Base-by-base conservation (phyloP, 148 eudicot genomes). In the Rhododendron ferrugineum region DNA sequence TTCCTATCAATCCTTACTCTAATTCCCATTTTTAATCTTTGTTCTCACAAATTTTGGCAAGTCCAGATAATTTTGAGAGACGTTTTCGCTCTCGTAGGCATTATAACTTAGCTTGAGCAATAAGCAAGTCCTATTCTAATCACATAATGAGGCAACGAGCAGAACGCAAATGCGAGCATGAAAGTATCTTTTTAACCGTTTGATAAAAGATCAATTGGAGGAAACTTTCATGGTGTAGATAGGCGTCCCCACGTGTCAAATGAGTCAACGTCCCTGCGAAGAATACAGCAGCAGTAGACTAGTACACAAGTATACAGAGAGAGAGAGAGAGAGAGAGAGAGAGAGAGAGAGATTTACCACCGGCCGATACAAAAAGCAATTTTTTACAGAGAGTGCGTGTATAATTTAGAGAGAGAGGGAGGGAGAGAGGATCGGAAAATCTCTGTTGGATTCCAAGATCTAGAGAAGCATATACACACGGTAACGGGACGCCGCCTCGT, bases 381-480 rank as follows among this genome's bases (percentile, higher is more conserved):
- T 15, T 52, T 52, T 52, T 15, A 47, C 50, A 3, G 56, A 14
- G 56, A 52, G 56, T 3, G 56, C 18, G 56, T 13, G 56, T 52
- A 15, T 14, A 5, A 80, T 42, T 20, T 37, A 22, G 72, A 60
- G 82, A 80, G 28, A 54, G 14, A 54, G 44, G 28, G 82, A 80
- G 52, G 18, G 64, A 32, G 42, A 49, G 50, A 15, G 58, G 44
- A 80, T 52, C 49, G 54, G 84, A 54, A 82, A 40, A 82, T 54
- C 83, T 56, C 28, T 64, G 46, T 42, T 68, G 84, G 85, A 70
- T 68, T 56, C 46, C 76, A 42, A 83, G 85, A 74, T 84, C 85
- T 32, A 34, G 78, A 50, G 79, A 34, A 34, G 79, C 44, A 83
- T 83, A 68, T 83, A 18, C 77, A 73, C 16, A 18, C 42, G 58